Evolutionary conservation across 2,329 filamentous ascomycete genomes (phyloP).

Genomic region (Epicoccum sorghinum): DNA sequence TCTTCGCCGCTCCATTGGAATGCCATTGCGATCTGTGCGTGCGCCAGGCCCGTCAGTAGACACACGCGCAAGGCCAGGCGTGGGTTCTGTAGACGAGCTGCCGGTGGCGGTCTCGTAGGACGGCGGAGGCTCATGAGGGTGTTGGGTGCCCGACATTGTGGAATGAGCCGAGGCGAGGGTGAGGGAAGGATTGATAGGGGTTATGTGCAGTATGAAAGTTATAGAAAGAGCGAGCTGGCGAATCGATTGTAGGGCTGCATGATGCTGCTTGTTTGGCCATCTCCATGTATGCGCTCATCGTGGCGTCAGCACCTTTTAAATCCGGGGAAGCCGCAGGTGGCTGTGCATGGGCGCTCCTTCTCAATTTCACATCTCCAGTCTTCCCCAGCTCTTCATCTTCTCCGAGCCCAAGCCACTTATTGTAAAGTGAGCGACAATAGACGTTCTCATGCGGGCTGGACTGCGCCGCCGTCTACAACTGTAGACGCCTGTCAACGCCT

Average conservation of each 20-base stretch:
- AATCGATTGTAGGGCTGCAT: not conserved
- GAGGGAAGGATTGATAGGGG: not conserved
- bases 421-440: not conserved
- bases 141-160: constrained; percentile 13
- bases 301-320: constrained; percentile 12
- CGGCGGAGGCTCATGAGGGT: constrained; percentile 39
- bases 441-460: not conserved
- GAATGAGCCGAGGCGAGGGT: not conserved
- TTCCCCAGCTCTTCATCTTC: not conserved
- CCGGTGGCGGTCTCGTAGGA: constrained; percentile 41
- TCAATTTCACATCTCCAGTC: not conserved
- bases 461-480: too few relatives aligned
- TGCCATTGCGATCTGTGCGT: constrained; percentile 56
- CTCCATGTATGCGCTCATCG: constrained; percentile 13
- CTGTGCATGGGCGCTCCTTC: not conserved
- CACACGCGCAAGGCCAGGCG: constrained; percentile 31
- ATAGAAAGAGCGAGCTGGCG: too few relatives aligned
- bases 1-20: constrained; percentile 59
- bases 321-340: constrained; percentile 5
- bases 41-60: constrained; percentile 39
- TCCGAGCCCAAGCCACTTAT: not conserved
- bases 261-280: constrained; percentile 2
- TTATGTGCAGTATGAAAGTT: not conserved
- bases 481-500: too few relatives aligned
- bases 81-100: constrained; percentile 29